These are phyloP conservation scores for Vaccinium macrocarpon DNA, from an alignment of 148 eudicot species.

Conservation along the genomic window DNA sequence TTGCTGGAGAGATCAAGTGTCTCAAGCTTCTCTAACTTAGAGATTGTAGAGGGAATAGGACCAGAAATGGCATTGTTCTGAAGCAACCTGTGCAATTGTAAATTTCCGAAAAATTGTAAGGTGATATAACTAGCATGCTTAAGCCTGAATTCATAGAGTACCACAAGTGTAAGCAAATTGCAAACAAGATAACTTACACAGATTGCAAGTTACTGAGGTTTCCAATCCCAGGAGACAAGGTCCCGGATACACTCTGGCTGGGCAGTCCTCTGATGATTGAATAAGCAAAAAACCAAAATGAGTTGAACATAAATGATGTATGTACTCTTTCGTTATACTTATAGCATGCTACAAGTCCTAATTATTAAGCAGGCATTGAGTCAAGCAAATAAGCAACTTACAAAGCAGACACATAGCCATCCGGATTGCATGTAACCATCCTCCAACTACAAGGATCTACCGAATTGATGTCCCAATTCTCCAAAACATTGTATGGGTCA, in stretches of 20 bases:
- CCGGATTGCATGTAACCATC: slow-evolving; percentile 71
- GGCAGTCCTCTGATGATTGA: slow-evolving; percentile 69
- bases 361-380: not conserved
- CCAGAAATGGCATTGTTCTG: slow-evolving; percentile 81
- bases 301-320: not conserved
- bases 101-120: not conserved
- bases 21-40: slow-evolving; percentile 71
- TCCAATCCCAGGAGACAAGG: slow-evolving; percentile 70
- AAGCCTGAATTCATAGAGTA: not conserved
- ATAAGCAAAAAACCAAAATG: slow-evolving; percentile 8
- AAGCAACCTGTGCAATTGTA: slow-evolving; percentile 49
- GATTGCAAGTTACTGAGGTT: slow-evolving; percentile 76
- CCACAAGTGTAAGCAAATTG: not conserved
- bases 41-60: slow-evolving; percentile 61
- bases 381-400: slow-evolving; percentile 36
- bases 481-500: slow-evolving; percentile 74
- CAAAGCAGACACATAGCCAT: slow-evolving; percentile 75
- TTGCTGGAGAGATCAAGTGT: slow-evolving; percentile 87
- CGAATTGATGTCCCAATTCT: slow-evolving; percentile 72
- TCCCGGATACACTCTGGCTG: slow-evolving; percentile 79
- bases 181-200: slow-evolving; percentile 50
- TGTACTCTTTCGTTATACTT: not conserved
- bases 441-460: slow-evolving; percentile 98
- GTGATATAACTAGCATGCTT: not conserved
- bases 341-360: not conserved